phyloP scores from a whole-genome alignment of 208 protist genomes.

The Ichthyophonus hoferi region DNA sequence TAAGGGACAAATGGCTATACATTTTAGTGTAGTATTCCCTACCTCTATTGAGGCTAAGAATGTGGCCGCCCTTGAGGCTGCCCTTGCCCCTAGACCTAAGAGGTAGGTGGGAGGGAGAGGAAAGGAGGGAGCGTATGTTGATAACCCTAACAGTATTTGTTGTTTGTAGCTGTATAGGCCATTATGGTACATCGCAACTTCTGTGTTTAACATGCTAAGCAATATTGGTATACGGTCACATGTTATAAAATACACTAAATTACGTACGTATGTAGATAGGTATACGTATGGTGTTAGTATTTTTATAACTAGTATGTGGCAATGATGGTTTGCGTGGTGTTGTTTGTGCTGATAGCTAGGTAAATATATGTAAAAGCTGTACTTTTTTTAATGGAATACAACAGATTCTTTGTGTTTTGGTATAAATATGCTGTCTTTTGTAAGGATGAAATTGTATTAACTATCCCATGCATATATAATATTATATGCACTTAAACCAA shows the following conservation, averaged over 20 bases:
- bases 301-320: no score
- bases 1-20: conserved; percentile 63
- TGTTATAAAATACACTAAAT: not conserved
- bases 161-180: not conserved
- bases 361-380: no score
- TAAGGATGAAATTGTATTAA: not conserved
- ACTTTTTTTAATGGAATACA: not conserved
- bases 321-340: no score
- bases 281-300: not conserved
- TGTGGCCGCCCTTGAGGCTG: not conserved
- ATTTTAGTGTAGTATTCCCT: conserved; percentile 64
- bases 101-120: not conserved
- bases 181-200: not conserved
- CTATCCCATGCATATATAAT: not conserved
- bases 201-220: not conserved
- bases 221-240: not conserved
- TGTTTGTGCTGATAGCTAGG: no score
- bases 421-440: not conserved
- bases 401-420: not conserved
- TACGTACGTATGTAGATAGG: not conserved
- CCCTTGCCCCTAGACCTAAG: not conserved
- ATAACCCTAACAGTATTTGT: not conserved
- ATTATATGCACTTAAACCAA: not conserved
- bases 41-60: not conserved
- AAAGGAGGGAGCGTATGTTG: not conserved